Conservation (phyloP, 2,329 filamentous ascomycete species). For the Colletotrichum musae region DNA sequence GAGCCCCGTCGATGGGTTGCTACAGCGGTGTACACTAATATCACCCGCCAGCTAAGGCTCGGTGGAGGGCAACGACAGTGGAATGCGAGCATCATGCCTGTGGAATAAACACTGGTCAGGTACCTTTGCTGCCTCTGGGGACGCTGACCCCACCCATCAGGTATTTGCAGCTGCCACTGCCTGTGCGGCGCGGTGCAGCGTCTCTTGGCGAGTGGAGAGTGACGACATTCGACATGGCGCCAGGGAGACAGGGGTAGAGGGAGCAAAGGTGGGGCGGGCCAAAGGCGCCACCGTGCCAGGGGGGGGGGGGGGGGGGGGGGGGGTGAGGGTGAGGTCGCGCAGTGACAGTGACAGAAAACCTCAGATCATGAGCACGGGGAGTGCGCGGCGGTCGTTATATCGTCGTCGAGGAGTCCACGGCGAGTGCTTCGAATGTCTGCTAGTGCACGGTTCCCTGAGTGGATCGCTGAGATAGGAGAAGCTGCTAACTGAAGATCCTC, state of each 20-base stretch:
- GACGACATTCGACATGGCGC: conserved; percentile 36
- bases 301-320: too few species aligned
- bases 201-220: conserved; percentile 28
- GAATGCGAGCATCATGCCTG: conserved; percentile 39
- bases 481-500: too few species aligned
- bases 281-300: too few species aligned
- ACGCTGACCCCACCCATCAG: conserved; percentile 17
- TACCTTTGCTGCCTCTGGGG: neutral
- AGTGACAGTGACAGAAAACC: too few species aligned
- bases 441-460: too few species aligned
- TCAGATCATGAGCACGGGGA: too few species aligned
- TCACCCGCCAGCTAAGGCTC: conserved; percentile 10
- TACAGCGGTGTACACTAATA: conserved; percentile 1
- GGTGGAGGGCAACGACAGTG: conserved; percentile 3
- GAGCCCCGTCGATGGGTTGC: neutral
- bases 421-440: too few species aligned
- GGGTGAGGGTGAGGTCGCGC: too few species aligned
- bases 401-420: too few species aligned
- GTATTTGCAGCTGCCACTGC: conserved; percentile 11
- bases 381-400: too few species aligned
- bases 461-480: too few species aligned
- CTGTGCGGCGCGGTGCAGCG: conserved; percentile 24
- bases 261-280: neutral
- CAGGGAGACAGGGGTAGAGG: neutral
- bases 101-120: conserved; percentile 20